A percentile compares a stretch with the other conserved stretches of the same genome.
These are phyloP conservation scores for Scheffersomyces titani DNA, from an alignment of 1,139 yeast genomes.

Conservation along the genomic window DNA sequence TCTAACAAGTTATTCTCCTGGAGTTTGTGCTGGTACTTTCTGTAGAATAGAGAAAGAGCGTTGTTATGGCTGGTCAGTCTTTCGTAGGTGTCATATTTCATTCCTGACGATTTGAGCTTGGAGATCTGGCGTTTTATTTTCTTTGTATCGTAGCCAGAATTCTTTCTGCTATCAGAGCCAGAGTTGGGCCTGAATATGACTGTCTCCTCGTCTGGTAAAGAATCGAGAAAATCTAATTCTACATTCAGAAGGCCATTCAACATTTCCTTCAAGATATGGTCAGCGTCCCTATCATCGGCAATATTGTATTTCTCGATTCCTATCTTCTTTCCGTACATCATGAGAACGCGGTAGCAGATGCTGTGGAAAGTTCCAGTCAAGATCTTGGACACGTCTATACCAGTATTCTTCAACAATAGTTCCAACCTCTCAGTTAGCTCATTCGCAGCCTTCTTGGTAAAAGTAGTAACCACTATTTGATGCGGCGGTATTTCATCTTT, in stretches of 20 bases:
- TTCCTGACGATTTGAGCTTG: constrained; percentile 51
- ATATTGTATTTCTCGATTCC: constrained; percentile 55
- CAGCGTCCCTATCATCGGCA: constrained; percentile 68
- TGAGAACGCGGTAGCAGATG: constrained; percentile 63
- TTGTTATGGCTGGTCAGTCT: constrained; percentile 10
- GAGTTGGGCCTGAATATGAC: constrained; percentile 12
- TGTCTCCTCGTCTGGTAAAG: constrained; percentile 15
- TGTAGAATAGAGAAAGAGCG: constrained; percentile 40
- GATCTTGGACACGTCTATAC: constrained; percentile 42
- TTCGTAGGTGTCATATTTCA: constrained; percentile 37
- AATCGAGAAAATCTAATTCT: constrained; percentile 27
- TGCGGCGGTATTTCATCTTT: constrained; percentile 55
- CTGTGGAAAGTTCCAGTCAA: constrained; percentile 88
- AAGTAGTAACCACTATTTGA: constrained; percentile 78
- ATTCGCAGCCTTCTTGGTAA: constrained; percentile 85
- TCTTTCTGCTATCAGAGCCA: constrained; percentile 13
- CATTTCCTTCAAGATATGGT: constrained; percentile 47
- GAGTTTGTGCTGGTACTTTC: constrained; percentile 53
- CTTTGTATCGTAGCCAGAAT: constrained; percentile 36
- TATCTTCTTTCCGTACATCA: constrained; percentile 53
- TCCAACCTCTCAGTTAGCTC: constrained; percentile 71
- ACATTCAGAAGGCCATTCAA: constrained; percentile 33
- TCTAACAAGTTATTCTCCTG: constrained; percentile 52
- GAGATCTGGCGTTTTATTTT: constrained; percentile 50
- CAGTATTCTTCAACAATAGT: constrained; percentile 35